Evolutionary conservation across 2,329 filamentous ascomycete species (phyloP), one percentile per base, ranked within the genome.

Genomic region (Aureobasidium pullulans): DNA sequence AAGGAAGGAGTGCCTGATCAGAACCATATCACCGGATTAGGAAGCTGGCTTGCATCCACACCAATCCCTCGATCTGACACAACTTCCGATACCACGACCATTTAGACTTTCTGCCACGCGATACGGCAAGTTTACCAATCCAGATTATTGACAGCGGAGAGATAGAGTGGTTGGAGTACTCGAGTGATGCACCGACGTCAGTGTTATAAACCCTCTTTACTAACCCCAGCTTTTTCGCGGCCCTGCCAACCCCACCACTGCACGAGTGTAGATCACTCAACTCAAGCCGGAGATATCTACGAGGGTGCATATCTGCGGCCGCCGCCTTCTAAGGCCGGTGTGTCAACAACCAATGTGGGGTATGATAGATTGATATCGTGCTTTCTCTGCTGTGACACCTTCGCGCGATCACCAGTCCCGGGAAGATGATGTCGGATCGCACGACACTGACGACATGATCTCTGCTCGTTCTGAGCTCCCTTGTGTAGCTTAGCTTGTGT

Each of bases 381-480:
- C n/a, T 16, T 15, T 23, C 7, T 23, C 47, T 13, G 34, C 15
- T 28, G 32, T 49, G 32, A 49, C 32, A 32, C 16, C 11, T 37
- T 9, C 34, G 11, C 40, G 16, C 7, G 40, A 43, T 13, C 19
- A 40, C 34, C 6, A 16, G 13, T n/a, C n/a, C 46, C 13, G 31
- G 29, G 32, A 49, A 43, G 9, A 43, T 2, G 36, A 36, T 19
- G 32, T 52, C 31, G 49, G 16, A n/a, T 40, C 23, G 49, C 49
- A 56, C 52, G 7, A 47, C 32, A 49, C 43, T 16, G 36, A 28
- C 16, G 42, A 49, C 23, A 48, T 23, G 28, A n/a, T 7, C 46
- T 47, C 23, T 23, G 23, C n/a, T 36, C 58, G 58, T 54, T 56
- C 19, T 44, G 40, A 57, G 50, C 59, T 60, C 59, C 59, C 59